These are phyloP conservation scores for Pueraria montana DNA, from an alignment of 306 rosid genomes.

Conservation along the genomic window DNA sequence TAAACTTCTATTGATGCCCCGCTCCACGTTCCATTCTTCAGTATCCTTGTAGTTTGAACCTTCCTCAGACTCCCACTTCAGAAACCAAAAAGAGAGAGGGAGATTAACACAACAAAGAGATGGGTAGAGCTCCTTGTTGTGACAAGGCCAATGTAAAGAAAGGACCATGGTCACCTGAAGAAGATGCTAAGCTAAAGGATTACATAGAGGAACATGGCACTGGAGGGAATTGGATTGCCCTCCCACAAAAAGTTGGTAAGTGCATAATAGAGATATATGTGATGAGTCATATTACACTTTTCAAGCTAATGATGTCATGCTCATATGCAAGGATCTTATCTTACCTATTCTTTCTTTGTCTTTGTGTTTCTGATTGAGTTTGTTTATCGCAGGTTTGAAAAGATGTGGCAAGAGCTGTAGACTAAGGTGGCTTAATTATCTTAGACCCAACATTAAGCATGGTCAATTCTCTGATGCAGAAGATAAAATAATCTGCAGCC, in stretches of 20 bases:
- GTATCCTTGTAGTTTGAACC: constrained; percentile 3
- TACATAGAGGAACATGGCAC: constrained; percentile 81
- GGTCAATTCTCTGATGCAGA: constrained; percentile 91
- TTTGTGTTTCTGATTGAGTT: constrained; percentile 28
- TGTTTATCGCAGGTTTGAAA: constrained; percentile 66
- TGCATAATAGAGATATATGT: neutral
- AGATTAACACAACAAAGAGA: constrained; percentile 46
- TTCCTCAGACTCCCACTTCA: constrained; percentile 15
- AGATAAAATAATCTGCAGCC: constrained; percentile 80
- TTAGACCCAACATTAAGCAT: constrained; percentile 90
- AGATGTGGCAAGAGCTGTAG: constrained; percentile 99
- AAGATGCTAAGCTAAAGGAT: constrained; percentile 82
- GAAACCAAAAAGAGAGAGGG: neutral
- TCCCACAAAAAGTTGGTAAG: constrained; percentile 86
- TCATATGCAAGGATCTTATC: neutral
- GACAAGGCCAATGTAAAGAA: constrained; percentile 93
- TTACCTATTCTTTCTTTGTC: constrained; percentile 3
- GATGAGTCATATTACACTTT: constrained; percentile 5
- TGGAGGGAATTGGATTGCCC: constrained; percentile 95
- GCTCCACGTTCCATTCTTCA: constrained; percentile 34
- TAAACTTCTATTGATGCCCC: constrained; percentile 41
- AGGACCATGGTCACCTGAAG: constrained; percentile 99
- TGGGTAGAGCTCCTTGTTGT: constrained; percentile 99
- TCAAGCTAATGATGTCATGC: neutral
- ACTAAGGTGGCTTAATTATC: constrained; percentile 95